These are phyloP conservation scores for Hanseniaspora gamundiae DNA, from an alignment of 1,139 yeast species.

Conservation along the genomic window DNA sequence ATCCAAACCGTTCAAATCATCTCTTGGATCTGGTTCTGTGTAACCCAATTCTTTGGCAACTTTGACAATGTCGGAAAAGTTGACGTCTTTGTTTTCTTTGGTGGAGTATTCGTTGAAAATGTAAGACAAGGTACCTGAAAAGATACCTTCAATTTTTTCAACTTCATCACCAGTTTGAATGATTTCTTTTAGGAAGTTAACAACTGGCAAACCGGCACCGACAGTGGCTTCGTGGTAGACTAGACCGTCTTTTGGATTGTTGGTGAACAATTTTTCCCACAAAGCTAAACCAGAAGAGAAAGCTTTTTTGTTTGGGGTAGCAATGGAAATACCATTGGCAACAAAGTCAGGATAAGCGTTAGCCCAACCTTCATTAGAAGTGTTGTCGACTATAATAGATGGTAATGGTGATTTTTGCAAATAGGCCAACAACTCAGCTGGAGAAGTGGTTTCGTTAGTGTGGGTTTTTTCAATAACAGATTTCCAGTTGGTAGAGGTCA, in stretches of 20 bases:
- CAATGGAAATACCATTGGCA: constrained; percentile 73
- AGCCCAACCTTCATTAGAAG: constrained; percentile 73
- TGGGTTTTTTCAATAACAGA: constrained; percentile 32
- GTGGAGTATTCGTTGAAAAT: constrained; percentile 89
- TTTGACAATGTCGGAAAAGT: constrained; percentile 80
- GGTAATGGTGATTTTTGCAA: constrained; percentile 61
- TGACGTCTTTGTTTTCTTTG: constrained; percentile 43
- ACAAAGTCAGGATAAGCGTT: constrained; percentile 63
- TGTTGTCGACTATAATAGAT: constrained; percentile 81
- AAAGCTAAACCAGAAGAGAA: constrained; percentile 67
- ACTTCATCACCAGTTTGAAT: constrained; percentile 87
- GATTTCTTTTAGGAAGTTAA: constrained; percentile 78
- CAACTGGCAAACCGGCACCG: constrained; percentile 94
- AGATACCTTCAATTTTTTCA: constrained; percentile 85
- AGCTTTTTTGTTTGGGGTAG: constrained; percentile 97
- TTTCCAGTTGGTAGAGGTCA: constrained; percentile 39
- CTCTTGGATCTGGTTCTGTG: constrained; percentile 99
- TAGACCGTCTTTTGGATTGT: constrained; percentile 45
- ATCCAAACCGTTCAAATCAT: constrained; percentile 92
- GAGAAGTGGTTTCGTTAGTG: constrained; percentile 39
- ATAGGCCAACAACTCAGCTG: constrained; percentile 47
- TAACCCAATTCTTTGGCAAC: constrained; percentile 86
- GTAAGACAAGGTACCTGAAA: constrained; percentile 93
- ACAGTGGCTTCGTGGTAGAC: constrained; percentile 98
- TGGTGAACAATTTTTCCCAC: constrained; percentile 66